These are phyloP conservation scores for Strombidium stylifer DNA, from an alignment of 73 alveolate genomes.

Conservation along the genomic window DNA sequence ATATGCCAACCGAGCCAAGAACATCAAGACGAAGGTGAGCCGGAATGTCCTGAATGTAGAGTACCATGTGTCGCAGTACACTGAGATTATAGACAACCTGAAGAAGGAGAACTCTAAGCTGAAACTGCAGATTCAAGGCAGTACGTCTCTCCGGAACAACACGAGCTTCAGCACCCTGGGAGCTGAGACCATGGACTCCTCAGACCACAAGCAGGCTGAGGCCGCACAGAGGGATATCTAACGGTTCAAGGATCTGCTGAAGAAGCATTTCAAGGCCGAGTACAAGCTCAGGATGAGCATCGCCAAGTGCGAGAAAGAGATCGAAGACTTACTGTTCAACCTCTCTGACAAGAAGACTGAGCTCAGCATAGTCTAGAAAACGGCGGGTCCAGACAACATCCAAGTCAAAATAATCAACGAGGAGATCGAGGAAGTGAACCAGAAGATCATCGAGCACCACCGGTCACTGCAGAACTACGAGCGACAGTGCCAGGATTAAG, in stretches of 20 bases:
- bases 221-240: conserved; percentile 3
- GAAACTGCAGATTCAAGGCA: conserved; percentile 6
- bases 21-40: conserved; percentile 92
- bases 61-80: conserved; percentile 96
- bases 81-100: conserved; percentile 86
- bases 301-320: conserved; percentile 30
- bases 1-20: conserved; percentile 99
- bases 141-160: not conserved
- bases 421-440: conserved; percentile 36
- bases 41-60: conserved; percentile 94
- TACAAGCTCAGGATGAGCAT: conserved; percentile 36
- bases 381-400: conserved; percentile 23
- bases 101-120: conserved; percentile 69
- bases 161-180: not conserved
- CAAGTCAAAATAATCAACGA: conserved; percentile 11
- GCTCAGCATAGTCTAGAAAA: conserved; percentile 14
- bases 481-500: not conserved
- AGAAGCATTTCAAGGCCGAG: conserved; percentile 44
- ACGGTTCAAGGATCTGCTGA: conserved; percentile 11
- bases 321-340: conserved; percentile 6
- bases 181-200: not conserved
- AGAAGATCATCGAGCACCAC: conserved; percentile 21
- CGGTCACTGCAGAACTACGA: conserved; percentile 3
- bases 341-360: conserved; percentile 27
- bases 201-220: conserved; percentile 9